A percentile compares a stretch with the other conserved stretches of the same genome.
phyloP scores from a whole-genome alignment of 2,329 filamentous ascomycete genomes.

The Zasmidium citrigriseum region DNA sequence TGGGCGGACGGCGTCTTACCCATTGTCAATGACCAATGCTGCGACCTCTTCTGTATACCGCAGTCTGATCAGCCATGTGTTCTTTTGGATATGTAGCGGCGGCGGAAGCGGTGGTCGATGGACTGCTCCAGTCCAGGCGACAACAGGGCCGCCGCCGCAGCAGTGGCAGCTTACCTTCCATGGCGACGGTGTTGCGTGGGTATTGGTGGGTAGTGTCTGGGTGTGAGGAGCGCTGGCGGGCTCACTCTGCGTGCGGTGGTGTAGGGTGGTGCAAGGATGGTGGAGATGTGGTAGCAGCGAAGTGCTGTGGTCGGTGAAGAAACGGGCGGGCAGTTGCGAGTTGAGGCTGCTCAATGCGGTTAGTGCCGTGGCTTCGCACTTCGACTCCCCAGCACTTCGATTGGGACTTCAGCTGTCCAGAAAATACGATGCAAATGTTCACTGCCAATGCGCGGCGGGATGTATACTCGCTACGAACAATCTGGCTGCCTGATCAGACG shows the following conservation, averaged over 20 bases:
- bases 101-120: slow-evolving; percentile 13
- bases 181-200: slow-evolving; percentile 27
- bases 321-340: too few species aligned
- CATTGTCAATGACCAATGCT: slow-evolving; percentile 99
- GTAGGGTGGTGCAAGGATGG: slow-evolving; percentile 8
- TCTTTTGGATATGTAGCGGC: background rate
- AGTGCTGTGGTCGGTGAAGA: background rate
- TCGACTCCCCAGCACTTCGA: too few species aligned
- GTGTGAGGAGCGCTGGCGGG: slow-evolving; percentile 9
- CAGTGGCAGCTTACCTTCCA: slow-evolving; percentile 33
- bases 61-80: slow-evolving; percentile 26
- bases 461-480: too few species aligned
- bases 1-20: slow-evolving; percentile 68
- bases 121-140: slow-evolving; percentile 17
- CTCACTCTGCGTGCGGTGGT: slow-evolving; percentile 2
- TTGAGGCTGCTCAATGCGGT: too few species aligned
- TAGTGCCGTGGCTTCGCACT: too few species aligned
- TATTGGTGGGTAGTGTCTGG: slow-evolving; percentile 3
- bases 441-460: too few species aligned
- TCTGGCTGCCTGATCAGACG: too few species aligned
- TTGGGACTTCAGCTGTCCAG: too few species aligned
- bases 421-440: too few species aligned
- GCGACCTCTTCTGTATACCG: slow-evolving; percentile 88
- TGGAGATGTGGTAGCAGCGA: slow-evolving; percentile 1
- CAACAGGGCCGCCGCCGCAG: slow-evolving; percentile 13